Conservation (phyloP, 441 rosid genomes). For the Raphanus hybrid region DNA sequence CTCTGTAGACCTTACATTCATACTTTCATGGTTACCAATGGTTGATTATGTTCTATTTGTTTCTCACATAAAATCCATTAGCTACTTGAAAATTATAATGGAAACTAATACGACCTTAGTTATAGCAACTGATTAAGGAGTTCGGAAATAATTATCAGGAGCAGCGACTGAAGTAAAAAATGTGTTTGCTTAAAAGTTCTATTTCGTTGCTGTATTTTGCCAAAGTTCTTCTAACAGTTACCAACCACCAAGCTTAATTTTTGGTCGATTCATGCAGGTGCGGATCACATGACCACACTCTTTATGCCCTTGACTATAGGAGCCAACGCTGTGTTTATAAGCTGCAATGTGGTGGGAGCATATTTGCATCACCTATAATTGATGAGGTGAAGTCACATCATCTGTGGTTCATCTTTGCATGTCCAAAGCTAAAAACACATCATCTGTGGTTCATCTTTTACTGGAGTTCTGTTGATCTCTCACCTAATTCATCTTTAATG, state of each 20-base stretch:
- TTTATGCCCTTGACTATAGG: slow-evolving; percentile 89
- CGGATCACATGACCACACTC: slow-evolving; percentile 86
- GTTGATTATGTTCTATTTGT: slow-evolving; percentile 3
- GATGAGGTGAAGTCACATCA: slow-evolving; percentile 63
- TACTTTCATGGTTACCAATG: slow-evolving; percentile 12
- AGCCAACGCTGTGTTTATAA: slow-evolving; percentile 66
- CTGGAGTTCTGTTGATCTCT: slow-evolving; percentile 20
- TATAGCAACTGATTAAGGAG: slow-evolving; percentile 12
- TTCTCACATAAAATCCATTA: background rate
- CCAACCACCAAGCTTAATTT: slow-evolving; percentile 10
- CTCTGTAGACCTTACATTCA: slow-evolving; percentile 12
- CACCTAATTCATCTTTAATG: slow-evolving; percentile 23
- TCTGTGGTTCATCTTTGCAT: background rate
- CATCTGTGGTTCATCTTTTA: background rate
- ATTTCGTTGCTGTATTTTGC: slow-evolving; percentile 4
- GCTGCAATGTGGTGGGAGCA: slow-evolving; percentile 87
- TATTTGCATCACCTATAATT: slow-evolving; percentile 88
- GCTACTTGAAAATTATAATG: slow-evolving; percentile 12
- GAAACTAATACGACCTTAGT: background rate
- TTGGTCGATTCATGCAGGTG: slow-evolving; percentile 65
- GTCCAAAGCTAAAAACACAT: slow-evolving; percentile 15
- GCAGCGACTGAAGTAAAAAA: slow-evolving; percentile 6
- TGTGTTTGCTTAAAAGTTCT: slow-evolving; percentile 18
- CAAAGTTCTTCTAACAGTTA: slow-evolving; percentile 5
- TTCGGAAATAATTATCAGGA: slow-evolving; percentile 18